Percentiles rank a stretch among this genome's conserved stretches.
Conservation (phyloP, 768 basidiomycete species). For the Macrocybe gigantea region DNA sequence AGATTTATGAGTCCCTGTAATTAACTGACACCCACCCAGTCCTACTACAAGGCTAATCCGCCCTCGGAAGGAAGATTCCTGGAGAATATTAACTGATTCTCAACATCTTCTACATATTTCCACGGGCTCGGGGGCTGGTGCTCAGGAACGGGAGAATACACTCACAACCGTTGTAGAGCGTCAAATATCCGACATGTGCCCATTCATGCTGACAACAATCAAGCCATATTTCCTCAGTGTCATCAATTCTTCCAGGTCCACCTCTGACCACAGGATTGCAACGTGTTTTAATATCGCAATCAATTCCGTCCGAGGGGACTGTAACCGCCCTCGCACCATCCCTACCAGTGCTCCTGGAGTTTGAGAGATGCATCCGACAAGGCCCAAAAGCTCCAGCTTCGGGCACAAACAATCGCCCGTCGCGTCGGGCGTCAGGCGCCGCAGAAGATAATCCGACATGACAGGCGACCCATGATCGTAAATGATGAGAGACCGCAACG, state of each 20-base stretch:
- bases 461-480: background rate
- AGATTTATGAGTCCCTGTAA: too few species aligned
- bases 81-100: too few species aligned
- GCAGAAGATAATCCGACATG: background rate
- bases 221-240: background rate
- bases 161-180: too few species aligned
- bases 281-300: background rate
- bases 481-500: constrained; percentile 1
- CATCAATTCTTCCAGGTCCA: background rate
- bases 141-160: too few species aligned
- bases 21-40: too few species aligned
- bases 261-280: background rate
- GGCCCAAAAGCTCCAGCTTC: constrained; percentile 2
- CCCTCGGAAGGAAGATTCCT: too few species aligned
- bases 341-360: background rate
- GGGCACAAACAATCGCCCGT: constrained; percentile 1
- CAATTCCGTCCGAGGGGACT: background rate
- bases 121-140: too few species aligned
- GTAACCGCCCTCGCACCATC: constrained; percentile 3
- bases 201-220: background rate
- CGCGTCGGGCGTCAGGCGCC: background rate
- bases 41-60: too few species aligned
- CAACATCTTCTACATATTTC: too few species aligned
- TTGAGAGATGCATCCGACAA: constrained; percentile 2
- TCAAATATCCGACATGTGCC: too few species aligned